Conservation (phyloP, 192 early-diverging fungal species). For the Mortierella alpina region DNA sequence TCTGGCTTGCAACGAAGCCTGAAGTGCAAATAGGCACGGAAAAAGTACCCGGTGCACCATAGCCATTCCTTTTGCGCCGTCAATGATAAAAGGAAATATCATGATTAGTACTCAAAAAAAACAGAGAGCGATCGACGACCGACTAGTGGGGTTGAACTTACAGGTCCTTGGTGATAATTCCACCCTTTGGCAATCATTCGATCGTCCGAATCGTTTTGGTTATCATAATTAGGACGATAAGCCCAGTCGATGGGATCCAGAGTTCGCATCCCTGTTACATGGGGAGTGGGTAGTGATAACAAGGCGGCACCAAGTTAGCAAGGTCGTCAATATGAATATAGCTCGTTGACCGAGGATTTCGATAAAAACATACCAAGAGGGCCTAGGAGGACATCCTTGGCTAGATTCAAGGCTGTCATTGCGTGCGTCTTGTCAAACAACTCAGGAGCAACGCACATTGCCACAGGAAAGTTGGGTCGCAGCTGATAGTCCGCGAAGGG, state of each 20-base stretch:
- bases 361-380: conserved; percentile 64
- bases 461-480: conserved; percentile 90
- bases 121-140: too few species aligned
- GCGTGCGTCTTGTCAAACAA: conserved; percentile 88
- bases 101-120: too few species aligned
- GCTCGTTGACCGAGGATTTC: background rate
- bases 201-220: conserved; percentile 89
- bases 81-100: background rate
- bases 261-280: conserved; percentile 83
- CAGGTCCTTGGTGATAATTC: conserved; percentile 98
- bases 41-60: conserved; percentile 90
- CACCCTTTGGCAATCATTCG: conserved; percentile 91
- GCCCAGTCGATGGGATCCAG: conserved; percentile 93
- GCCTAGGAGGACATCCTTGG: conserved; percentile 75
- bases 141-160: conserved; percentile 22
- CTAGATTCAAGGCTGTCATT: conserved; percentile 71
- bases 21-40: conserved; percentile 87
- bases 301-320: background rate
- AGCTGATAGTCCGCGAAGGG: conserved; percentile 92
- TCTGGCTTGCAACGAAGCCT: conserved; percentile 32
- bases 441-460: conserved; percentile 96
- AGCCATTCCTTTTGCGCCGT: conserved; percentile 98
- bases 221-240: conserved; percentile 96
- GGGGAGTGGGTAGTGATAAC: too few species aligned
- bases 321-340: background rate